phyloP scores from a whole-genome alignment of 169 alveolate species.

The Plasmodium malariae region DNA sequence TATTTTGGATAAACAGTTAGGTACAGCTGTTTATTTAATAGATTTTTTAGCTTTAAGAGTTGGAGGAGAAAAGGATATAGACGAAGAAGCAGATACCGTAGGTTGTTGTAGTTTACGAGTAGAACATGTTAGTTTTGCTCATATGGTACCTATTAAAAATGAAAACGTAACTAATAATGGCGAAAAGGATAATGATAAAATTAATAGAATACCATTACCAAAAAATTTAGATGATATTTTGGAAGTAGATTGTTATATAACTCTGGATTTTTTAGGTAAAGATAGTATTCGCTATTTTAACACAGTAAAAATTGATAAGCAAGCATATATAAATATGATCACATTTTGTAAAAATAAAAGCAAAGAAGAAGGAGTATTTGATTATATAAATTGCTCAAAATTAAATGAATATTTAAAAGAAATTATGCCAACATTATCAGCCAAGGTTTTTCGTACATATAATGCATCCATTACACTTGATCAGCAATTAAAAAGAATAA shows the following conservation, averaged over 20 bases:
- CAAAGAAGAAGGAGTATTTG: constrained; percentile 94
- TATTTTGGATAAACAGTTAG: constrained; percentile 93
- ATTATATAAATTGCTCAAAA: constrained; percentile 86
- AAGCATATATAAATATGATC: constrained; percentile 88
- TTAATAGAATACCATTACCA: constrained; percentile 45
- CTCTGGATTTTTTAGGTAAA: constrained; percentile 97
- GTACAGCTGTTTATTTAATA: constrained; percentile 98
- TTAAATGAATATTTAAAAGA: constrained; percentile 96
- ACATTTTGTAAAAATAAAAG: constrained; percentile 91
- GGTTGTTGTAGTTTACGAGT: constrained; percentile 99
- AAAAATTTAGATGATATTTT: constrained; percentile 36
- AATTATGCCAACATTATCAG: constrained; percentile 97
- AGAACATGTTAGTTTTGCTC: constrained; percentile 94
- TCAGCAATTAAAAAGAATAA: constrained; percentile 89
- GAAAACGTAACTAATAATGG: constrained; percentile 15
- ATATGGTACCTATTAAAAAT: constrained; percentile 51
- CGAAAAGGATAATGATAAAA: constrained; percentile 77
- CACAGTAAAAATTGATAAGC: constrained; percentile 92
- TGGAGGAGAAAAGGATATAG: constrained; percentile 99
- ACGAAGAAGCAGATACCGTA: constrained; percentile 99
- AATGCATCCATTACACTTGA: constrained; percentile 98
- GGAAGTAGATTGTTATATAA: constrained; percentile 81
- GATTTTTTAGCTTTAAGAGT: constrained; percentile 99
- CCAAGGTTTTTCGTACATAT: constrained; percentile 99
- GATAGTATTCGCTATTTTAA: constrained; percentile 98